A percentile compares a stretch with the other conserved stretches of the same genome.
Conservation (phyloP, 306 rosid species). For the Leucaena leucocephala region DNA sequence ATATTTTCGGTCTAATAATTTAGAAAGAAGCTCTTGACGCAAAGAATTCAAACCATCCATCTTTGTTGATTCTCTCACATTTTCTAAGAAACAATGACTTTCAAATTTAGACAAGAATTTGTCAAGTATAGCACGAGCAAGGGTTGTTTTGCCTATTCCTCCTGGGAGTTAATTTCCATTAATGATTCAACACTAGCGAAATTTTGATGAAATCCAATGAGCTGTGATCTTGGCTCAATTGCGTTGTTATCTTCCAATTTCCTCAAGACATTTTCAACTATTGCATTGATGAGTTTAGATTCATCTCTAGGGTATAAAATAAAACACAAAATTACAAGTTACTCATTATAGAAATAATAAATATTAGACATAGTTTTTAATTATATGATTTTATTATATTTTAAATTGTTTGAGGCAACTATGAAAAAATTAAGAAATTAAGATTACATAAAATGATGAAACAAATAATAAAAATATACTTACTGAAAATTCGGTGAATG, state of each 20-base stretch:
- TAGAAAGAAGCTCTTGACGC: not conserved
- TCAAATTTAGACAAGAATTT: no score
- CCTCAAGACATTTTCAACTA: not conserved
- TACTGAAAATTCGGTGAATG: not conserved
- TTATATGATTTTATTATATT: no score
- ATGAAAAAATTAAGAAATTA: no score
- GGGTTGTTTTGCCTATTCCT: not conserved
- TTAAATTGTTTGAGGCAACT: no score
- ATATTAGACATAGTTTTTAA: no score
- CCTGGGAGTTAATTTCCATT: not conserved
- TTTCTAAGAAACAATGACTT: not conserved
- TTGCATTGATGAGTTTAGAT: not conserved
- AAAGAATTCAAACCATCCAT: not conserved
- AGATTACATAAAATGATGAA: no score
- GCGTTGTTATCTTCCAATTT: not conserved
- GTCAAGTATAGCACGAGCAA: not conserved
- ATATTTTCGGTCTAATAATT: not conserved
- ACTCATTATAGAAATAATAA: not conserved
- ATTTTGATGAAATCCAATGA: not conserved
- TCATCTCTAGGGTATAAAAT: not conserved
- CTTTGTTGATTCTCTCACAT: not conserved
- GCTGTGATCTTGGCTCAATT: not conserved
- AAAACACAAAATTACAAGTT: not conserved
- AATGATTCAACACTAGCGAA: not conserved
- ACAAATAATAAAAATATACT: not conserved